Conservation (phyloP, 305 asterid genomes). For the Solanum hybrid region DNA sequence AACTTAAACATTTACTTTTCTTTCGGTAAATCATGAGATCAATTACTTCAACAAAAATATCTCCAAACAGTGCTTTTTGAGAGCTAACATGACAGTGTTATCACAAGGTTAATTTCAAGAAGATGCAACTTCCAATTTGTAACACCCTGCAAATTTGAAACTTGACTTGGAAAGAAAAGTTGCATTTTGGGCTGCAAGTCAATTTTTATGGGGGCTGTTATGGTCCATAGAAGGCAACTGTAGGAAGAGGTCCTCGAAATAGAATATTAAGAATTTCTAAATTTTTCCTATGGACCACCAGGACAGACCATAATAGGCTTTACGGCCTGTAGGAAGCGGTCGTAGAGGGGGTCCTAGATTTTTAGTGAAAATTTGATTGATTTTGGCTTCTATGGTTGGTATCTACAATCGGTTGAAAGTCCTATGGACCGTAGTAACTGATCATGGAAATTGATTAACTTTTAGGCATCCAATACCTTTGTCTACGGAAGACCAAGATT, state of each 20-base stretch:
- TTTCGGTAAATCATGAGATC: too few relatives aligned
- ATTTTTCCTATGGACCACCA: background rate
- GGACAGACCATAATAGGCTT: background rate
- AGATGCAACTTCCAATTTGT: too few relatives aligned
- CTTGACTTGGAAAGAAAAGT: too few relatives aligned
- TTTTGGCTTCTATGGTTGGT: background rate
- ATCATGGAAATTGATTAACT: background rate
- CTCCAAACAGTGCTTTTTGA: too few relatives aligned
- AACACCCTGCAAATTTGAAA: too few relatives aligned
- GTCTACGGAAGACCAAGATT: background rate
- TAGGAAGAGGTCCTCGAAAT: background rate
- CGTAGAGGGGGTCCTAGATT: background rate
- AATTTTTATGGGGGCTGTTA: background rate
- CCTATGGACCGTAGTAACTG: background rate
- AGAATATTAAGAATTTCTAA: too few relatives aligned
- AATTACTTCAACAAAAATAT: too few relatives aligned
- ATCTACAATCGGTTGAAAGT: background rate
- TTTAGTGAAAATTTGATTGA: background rate
- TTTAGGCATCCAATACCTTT: background rate
- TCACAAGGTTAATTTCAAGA: too few relatives aligned
- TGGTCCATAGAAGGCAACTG: background rate
- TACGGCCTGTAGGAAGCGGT: background rate
- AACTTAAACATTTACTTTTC: too few relatives aligned
- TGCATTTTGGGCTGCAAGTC: too few relatives aligned
- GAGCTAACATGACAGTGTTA: too few relatives aligned